Evolutionary conservation across 306 rosid species (phyloP).

Genomic region (Trifolium dubium): DNA sequence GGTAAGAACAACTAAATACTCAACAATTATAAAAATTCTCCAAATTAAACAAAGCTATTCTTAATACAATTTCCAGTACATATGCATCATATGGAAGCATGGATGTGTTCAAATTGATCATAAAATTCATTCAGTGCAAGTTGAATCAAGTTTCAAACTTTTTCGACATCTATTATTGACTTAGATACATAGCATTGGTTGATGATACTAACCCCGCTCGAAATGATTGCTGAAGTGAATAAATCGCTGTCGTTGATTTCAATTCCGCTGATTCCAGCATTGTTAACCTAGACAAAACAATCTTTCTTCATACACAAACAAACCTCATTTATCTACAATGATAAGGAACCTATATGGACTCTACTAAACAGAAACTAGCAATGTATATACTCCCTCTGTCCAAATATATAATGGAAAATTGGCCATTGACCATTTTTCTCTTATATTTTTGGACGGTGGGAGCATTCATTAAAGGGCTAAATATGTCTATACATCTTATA

Average conservation of each 20-base stretch:
- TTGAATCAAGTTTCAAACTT: background rate
- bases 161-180: background rate
- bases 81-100: background rate
- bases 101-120: background rate
- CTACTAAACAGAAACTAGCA: background rate
- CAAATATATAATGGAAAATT: too few relatives aligned
- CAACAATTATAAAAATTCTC: background rate
- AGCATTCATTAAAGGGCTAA: too few relatives aligned
- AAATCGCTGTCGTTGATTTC: slow-evolving; percentile 2
- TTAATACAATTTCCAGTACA: too few relatives aligned
- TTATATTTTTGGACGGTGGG: too few relatives aligned
- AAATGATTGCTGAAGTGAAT: background rate
- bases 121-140: background rate
- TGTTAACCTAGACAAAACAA: slow-evolving; percentile 47
- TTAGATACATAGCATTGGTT: background rate
- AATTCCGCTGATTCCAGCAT: slow-evolving; percentile 54
- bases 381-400: too few relatives aligned
- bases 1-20: background rate
- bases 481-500: too few relatives aligned
- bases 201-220: background rate
- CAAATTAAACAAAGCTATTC: background rate
- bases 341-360: background rate
- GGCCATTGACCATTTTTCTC: too few relatives aligned
- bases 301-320: background rate
- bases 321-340: background rate